Conservation (phyloP, 208 protist genomes). For the Acanthamoeba quina region DNA sequence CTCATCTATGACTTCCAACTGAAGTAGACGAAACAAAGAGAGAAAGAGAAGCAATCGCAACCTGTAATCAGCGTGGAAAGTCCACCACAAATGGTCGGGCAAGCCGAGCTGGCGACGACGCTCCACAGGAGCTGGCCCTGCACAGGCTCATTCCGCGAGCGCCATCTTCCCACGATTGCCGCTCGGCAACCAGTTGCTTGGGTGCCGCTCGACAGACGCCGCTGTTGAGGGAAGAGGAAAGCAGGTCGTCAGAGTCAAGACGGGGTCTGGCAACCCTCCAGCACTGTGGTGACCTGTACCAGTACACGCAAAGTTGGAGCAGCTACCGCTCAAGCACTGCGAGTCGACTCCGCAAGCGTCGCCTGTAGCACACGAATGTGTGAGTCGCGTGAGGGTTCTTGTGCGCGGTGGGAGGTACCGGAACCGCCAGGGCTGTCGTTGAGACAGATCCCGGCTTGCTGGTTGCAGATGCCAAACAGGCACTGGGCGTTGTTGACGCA, state of each 20-base stretch:
- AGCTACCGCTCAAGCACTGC: conserved; percentile 25
- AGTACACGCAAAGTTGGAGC: not conserved
- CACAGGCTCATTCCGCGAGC: too few species aligned
- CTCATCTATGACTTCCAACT: conserved; percentile 33
- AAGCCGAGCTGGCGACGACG: too few species aligned
- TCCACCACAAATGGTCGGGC: too few species aligned
- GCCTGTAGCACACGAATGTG: not conserved
- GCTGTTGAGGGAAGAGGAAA: too few species aligned
- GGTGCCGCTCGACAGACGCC: too few species aligned
- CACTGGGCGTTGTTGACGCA: not conserved
- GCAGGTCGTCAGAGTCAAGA: too few species aligned
- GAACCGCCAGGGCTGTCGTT: not conserved
- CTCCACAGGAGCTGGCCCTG: too few species aligned
- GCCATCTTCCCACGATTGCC: too few species aligned
- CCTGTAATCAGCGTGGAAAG: too few species aligned
- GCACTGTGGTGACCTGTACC: not conserved
- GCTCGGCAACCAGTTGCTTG: too few species aligned
- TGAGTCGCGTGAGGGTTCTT: not conserved
- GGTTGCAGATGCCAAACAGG: conserved; percentile 14
- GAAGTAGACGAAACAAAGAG: not conserved
- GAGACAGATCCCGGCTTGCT: not conserved
- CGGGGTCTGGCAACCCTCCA: not conserved
- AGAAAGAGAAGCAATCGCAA: too few species aligned
- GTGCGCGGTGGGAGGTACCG: not conserved
- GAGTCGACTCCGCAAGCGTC: conserved; percentile 16